phyloP scores from a whole-genome alignment of 139 green algal genomes.

The Closterium sp. region DNA sequence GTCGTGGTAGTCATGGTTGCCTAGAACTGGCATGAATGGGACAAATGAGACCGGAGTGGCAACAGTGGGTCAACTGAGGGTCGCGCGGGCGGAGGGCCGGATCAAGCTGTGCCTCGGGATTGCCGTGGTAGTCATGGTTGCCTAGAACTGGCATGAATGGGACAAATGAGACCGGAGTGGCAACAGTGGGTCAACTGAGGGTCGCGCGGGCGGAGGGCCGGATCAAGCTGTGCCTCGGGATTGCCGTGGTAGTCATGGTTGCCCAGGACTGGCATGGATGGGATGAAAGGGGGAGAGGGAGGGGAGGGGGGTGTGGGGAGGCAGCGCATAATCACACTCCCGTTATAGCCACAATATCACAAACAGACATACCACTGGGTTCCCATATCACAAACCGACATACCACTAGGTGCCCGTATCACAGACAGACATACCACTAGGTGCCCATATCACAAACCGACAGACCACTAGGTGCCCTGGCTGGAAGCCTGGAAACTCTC shows the following conservation, averaged over 20 bases:
- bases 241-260: conserved; percentile 23
- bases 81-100: conserved; percentile 1
- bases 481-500: conserved; percentile 27
- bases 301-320: too few species aligned
- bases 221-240: neutral
- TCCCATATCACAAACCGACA: too few species aligned
- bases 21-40: too few species aligned
- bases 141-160: conserved; percentile 23
- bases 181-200: too few species aligned
- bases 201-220: neutral
- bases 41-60: too few species aligned
- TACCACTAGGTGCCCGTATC: too few species aligned
- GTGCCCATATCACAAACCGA: too few species aligned
- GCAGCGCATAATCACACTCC: neutral
- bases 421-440: too few species aligned
- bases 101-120: conserved; percentile 20
- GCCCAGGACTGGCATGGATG: conserved; percentile 25
- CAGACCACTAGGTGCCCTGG: conserved; percentile 38
- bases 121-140: conserved; percentile 27
- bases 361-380: neutral
- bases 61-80: too few species aligned
- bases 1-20: conserved; percentile 44
- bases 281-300: too few species aligned
- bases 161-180: too few species aligned
- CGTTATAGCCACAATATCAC: neutral